phyloP scores from a whole-genome alignment of 495 filamentous ascomycete species.

The Lasiosphaeris hirsuta region DNA sequence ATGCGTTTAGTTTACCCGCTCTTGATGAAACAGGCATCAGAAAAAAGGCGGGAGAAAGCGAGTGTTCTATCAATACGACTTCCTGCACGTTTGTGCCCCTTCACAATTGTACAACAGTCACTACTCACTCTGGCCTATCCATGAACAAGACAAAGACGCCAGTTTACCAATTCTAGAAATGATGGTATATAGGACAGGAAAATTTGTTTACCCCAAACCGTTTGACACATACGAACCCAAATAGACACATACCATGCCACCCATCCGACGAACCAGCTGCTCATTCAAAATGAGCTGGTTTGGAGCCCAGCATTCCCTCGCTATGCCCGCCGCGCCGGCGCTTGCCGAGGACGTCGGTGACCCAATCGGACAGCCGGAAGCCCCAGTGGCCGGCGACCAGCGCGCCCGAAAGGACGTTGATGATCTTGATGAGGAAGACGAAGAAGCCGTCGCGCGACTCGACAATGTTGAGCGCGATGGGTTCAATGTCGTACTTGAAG shows the following conservation, averaged over 20 bases:
- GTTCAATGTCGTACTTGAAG: slow-evolving; percentile 99
- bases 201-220: too few species aligned
- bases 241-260: neutral
- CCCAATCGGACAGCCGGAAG: slow-evolving; percentile 52
- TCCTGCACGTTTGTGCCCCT: too few species aligned
- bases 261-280: slow-evolving; percentile 15
- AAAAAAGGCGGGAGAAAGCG: too few species aligned
- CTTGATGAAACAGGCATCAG: too few species aligned
- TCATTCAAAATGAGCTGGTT: neutral
- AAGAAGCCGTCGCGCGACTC: slow-evolving; percentile 76
- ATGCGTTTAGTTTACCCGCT: too few species aligned
- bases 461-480: slow-evolving; percentile 79
- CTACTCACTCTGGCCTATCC: too few species aligned
- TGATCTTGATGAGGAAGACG: slow-evolving; percentile 69
- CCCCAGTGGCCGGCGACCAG: slow-evolving; percentile 61
- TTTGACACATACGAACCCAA: neutral
- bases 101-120: neutral
- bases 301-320: slow-evolving; percentile 53
- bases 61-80: too few species aligned
- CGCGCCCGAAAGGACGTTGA: slow-evolving; percentile 58
- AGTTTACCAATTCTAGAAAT: neutral
- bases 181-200: neutral
- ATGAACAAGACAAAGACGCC: neutral
- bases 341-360: slow-evolving; percentile 45
- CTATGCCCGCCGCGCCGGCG: slow-evolving; percentile 48